These are phyloP conservation scores for Vaccinium macrocarpon DNA, from an alignment of 148 eudicot genomes.

Conservation along the genomic window DNA sequence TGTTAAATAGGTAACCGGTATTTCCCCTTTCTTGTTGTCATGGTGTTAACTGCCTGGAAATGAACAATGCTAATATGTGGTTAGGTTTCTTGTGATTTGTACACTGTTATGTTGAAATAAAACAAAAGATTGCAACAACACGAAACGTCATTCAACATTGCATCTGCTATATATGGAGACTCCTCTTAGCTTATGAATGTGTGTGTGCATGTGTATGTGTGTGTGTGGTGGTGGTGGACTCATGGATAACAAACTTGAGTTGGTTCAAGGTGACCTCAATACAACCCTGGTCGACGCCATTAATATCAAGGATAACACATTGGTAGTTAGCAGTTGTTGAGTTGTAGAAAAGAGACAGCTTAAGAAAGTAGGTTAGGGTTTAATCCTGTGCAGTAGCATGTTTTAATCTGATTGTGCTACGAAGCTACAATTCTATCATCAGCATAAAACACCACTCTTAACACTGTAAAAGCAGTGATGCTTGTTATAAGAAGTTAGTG, in stretches of 20 bases:
- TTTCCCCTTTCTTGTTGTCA: background rate
- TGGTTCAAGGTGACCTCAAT: background rate
- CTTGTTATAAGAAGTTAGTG: background rate
- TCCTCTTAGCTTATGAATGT: too few relatives aligned
- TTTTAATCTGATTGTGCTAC: background rate
- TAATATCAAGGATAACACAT: background rate
- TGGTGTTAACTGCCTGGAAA: background rate
- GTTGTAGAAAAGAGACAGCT: background rate
- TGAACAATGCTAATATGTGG: background rate
- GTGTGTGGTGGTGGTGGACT: background rate
- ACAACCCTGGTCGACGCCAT: background rate
- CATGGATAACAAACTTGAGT: background rate
- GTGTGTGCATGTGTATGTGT: too few relatives aligned
- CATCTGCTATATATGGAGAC: background rate
- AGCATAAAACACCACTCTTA: background rate
- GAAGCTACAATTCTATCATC: background rate
- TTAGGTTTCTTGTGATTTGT: background rate
- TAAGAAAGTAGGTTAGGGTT: background rate
- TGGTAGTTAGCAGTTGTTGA: background rate
- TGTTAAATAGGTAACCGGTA: background rate
- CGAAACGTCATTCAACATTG: background rate
- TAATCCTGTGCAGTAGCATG: background rate
- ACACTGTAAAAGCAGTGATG: background rate
- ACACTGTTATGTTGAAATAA: background rate
- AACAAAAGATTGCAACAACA: background rate